These are phyloP conservation scores for Prinsepia uniflora DNA, from an alignment of 306 rosid genomes.

Conservation along the genomic window DNA sequence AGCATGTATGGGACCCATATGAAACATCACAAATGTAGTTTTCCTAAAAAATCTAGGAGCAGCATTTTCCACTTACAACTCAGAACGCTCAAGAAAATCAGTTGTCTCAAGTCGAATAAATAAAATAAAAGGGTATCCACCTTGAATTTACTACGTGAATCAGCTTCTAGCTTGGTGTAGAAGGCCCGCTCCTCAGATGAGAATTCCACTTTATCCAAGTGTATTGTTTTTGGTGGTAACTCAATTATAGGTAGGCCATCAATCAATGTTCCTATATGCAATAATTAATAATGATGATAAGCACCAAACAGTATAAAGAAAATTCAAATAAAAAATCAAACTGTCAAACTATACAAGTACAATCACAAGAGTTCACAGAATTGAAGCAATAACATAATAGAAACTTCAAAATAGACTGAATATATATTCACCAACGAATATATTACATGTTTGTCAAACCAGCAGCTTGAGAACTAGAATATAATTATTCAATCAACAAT, in stretches of 20 bases:
- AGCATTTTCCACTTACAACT: not conserved
- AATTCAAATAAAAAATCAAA: constrained; percentile 17
- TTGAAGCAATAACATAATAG: not conserved
- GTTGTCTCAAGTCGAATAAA: constrained; percentile 4
- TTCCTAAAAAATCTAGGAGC: not conserved
- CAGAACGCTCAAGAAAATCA: not conserved
- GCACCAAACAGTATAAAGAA: constrained; percentile 19
- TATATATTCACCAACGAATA: not conserved
- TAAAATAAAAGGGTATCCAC: constrained; percentile 35
- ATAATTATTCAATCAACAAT: not conserved
- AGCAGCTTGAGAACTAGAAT: not conserved
- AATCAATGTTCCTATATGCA: constrained; percentile 66
- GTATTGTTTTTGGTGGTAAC: constrained; percentile 76
- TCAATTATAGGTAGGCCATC: constrained; percentile 86
- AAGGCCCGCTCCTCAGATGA: constrained; percentile 85
- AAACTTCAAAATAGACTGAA: not conserved
- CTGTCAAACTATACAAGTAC: constrained; percentile 12
- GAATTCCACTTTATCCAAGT: constrained; percentile 70
- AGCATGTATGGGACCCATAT: not conserved
- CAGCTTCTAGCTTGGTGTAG: constrained; percentile 87
- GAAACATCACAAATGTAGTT: not conserved
- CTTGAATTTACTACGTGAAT: constrained; percentile 86
- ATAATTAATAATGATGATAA: constrained; percentile 19
- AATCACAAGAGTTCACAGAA: constrained; percentile 9
- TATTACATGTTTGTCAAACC: not conserved